Evolutionary conservation across 2,329 filamentous ascomycete species (phyloP).

Genomic region (Eurotiales sp.): DNA sequence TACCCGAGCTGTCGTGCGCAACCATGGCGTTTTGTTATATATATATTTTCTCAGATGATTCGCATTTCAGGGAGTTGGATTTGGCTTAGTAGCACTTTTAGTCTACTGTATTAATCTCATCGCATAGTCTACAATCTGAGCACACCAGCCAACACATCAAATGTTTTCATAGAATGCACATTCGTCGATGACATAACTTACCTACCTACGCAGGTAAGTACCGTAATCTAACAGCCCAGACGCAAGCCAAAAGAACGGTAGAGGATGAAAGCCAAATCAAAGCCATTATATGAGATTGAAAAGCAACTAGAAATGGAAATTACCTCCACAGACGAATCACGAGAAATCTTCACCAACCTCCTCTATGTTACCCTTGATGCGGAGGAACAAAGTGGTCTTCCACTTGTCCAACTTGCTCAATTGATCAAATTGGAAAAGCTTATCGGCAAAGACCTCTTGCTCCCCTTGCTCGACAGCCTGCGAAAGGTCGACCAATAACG

Average conservation of each 20-base stretch:
- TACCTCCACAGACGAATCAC: slow-evolving; percentile 39
- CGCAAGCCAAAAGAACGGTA: background rate
- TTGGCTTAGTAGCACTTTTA: background rate
- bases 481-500: slow-evolving; percentile 72
- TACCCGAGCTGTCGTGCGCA: slow-evolving; percentile 11
- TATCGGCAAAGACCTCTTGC: slow-evolving; percentile 78
- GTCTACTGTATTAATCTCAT: background rate
- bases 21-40: slow-evolving; percentile 8
- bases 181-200: background rate
- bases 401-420: slow-evolving; percentile 93
- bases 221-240: background rate
- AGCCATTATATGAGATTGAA: too few species aligned
- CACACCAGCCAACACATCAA: too few species aligned
- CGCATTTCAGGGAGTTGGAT: background rate
- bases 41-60: background rate
- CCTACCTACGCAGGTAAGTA: background rate
- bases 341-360: slow-evolving; percentile 66
- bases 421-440: slow-evolving; percentile 85
- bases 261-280: background rate
- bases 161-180: background rate
- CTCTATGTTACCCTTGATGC: slow-evolving; percentile 80
- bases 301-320: too few species aligned
- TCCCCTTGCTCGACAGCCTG: slow-evolving; percentile 73
- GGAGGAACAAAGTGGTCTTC: slow-evolving; percentile 84
- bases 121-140: background rate